A percentile compares a stretch with the other conserved stretches of the same genome.
Evolutionary conservation across 148 eudicot species (phyloP).

Genomic region (Rhododendron kiyosumense): DNA sequence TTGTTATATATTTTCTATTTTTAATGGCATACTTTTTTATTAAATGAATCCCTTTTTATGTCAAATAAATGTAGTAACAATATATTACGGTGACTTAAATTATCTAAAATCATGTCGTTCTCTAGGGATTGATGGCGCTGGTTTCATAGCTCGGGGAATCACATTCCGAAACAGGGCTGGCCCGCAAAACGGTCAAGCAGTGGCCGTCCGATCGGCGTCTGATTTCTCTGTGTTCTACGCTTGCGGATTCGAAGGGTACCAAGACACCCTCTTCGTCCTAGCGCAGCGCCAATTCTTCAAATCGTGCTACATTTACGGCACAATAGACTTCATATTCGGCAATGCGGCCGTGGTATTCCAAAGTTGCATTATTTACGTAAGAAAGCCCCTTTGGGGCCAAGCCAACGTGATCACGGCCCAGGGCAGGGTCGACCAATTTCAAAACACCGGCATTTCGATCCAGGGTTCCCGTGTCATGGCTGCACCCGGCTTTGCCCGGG

Average conservation of each 20-base stretch:
- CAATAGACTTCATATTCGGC: slow-evolving; percentile 20
- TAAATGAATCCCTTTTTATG: no score
- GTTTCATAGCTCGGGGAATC: slow-evolving; percentile 21
- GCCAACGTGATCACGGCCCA: slow-evolving; percentile 40
- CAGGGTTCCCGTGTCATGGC: slow-evolving; percentile 29
- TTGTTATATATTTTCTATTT: not conserved
- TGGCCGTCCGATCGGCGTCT: slow-evolving; percentile 22
- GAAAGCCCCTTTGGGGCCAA: slow-evolving; percentile 33
- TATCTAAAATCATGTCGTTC: not conserved
- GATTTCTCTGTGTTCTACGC: slow-evolving; percentile 18
- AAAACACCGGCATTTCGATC: slow-evolving; percentile 41
- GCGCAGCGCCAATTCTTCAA: slow-evolving; percentile 26
- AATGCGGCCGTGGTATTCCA: slow-evolving; percentile 25
- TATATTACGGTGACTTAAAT: not conserved
- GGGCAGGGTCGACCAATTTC: slow-evolving; percentile 36
- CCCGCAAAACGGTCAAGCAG: slow-evolving; percentile 17
- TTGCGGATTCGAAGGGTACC: slow-evolving; percentile 22
- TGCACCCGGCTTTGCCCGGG: slow-evolving; percentile 3
- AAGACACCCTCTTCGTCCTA: slow-evolving; percentile 19
- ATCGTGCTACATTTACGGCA: slow-evolving; percentile 15
- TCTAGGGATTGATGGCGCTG: slow-evolving; percentile 16
- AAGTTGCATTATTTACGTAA: slow-evolving; percentile 27
- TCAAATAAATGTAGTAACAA: not conserved
- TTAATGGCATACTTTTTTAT: not conserved
- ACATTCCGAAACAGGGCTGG: slow-evolving; percentile 25